Percentiles rank a stretch among this genome's conserved stretches.
Conservation (phyloP, 257 asterid genomes). For the Solanum virginianum region DNA sequence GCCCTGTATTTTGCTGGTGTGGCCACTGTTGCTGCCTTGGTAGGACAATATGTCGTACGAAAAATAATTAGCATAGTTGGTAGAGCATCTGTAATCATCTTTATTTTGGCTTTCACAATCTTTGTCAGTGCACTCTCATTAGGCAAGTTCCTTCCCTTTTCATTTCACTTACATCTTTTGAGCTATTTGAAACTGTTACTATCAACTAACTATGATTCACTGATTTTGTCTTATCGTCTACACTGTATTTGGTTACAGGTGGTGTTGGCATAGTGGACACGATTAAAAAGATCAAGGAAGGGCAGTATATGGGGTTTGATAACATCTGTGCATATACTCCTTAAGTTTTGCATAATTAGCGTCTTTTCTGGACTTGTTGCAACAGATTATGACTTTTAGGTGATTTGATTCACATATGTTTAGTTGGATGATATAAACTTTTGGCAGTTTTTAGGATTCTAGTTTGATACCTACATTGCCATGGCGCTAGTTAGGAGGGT, state of each 20-base stretch:
- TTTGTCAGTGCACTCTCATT: slow-evolving; percentile 48
- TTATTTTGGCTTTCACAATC: slow-evolving; percentile 50
- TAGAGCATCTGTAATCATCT: slow-evolving; percentile 62
- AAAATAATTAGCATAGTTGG: slow-evolving; percentile 43
- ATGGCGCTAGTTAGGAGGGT: background rate
- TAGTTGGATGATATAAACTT: background rate
- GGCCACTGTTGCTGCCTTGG: slow-evolving; percentile 45
- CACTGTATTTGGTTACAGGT: slow-evolving; percentile 21
- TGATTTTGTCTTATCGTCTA: background rate
- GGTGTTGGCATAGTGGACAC: slow-evolving; percentile 47
- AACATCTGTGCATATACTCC: slow-evolving; percentile 34
- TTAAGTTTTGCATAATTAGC: background rate
- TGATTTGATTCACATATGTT: background rate
- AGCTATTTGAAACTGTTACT: background rate
- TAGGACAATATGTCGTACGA: slow-evolving; percentile 46
- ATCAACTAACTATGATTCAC: background rate
- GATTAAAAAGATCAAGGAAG: slow-evolving; percentile 20
- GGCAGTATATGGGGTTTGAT: slow-evolving; percentile 41
- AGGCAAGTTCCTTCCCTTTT: slow-evolving; percentile 23
- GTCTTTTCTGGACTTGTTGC: background rate
- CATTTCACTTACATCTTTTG: background rate
- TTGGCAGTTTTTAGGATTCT: background rate
- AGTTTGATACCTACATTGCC: background rate
- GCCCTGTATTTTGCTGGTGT: slow-evolving; percentile 43
- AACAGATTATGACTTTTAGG: background rate